These are phyloP conservation scores for Inosperma sp. DNA, from an alignment of 768 basidiomycete species.

Conservation along the genomic window DNA sequence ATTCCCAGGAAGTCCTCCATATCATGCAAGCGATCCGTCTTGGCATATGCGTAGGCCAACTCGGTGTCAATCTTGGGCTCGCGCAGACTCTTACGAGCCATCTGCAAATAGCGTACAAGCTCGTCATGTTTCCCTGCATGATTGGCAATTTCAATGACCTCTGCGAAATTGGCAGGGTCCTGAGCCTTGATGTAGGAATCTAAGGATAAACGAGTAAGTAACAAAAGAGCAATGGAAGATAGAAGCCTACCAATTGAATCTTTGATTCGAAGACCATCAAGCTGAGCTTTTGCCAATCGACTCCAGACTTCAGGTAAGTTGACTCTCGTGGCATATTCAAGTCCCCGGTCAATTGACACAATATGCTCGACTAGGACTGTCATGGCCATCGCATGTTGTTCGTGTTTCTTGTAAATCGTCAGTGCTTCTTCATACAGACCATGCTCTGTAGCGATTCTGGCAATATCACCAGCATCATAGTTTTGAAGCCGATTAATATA, in stretches of 20 bases:
- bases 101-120: constrained; percentile 94
- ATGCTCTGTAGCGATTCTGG: constrained; percentile 94
- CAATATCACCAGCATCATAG: constrained; percentile 92
- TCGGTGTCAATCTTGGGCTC: constrained; percentile 99
- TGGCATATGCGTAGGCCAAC: constrained; percentile 96
- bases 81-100: constrained; percentile 95
- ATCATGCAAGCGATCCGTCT: constrained; percentile 93
- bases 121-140: constrained; percentile 90
- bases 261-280: constrained; percentile 97
- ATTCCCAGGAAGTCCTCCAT: constrained; percentile 99
- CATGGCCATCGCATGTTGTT: constrained; percentile 93
- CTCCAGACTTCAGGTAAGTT: constrained; percentile 97
- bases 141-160: constrained; percentile 94
- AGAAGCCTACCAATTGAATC: constrained; percentile 84
- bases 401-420: constrained; percentile 96
- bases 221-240: neutral
- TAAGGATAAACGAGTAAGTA: constrained; percentile 22
- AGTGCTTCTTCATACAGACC: constrained; percentile 94
- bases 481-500: constrained; percentile 98
- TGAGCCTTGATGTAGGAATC: constrained; percentile 98
- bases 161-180: constrained; percentile 88
- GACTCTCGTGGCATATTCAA: constrained; percentile 94
- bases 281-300: constrained; percentile 94
- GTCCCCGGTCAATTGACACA: constrained; percentile 93
- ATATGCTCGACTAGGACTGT: constrained; percentile 98